Evolutionary conservation across 768 basidiomycete genomes (phyloP).

Genomic region (Leccinum incarnatum): DNA sequence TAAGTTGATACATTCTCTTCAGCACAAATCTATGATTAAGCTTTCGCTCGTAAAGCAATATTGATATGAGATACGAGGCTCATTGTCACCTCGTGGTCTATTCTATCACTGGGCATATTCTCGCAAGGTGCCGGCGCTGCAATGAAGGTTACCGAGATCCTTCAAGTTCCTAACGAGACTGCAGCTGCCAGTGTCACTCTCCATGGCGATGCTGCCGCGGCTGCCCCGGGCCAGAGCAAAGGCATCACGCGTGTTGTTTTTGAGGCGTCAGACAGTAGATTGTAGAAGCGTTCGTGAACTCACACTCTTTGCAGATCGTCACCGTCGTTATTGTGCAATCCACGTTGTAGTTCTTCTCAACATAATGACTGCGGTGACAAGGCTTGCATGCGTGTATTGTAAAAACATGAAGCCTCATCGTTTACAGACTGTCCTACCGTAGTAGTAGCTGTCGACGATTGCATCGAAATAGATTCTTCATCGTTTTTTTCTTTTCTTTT

Average conservation of each 20-base stretch:
- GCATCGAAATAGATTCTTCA: no score
- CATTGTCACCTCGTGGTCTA: constrained; percentile 83
- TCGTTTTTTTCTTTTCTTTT: no score
- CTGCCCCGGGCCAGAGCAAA: constrained; percentile 56
- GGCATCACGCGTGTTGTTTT: constrained; percentile 73
- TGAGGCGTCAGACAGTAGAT: constrained; percentile 51
- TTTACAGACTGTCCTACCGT: no score
- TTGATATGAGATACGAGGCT: constrained; percentile 88
- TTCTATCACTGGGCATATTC: constrained; percentile 70
- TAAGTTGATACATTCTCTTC: constrained; percentile 42
- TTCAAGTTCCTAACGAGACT: constrained; percentile 57
- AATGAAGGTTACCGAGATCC: constrained; percentile 97
- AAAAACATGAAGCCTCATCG: no score
- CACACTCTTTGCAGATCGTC: constrained; percentile 51
- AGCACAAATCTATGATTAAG: background rate
- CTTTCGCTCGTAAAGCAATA: constrained; percentile 54
- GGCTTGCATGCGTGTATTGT: no score
- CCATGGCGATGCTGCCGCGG: constrained; percentile 74
- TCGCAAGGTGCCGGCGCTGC: constrained; percentile 91
- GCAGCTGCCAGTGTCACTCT: constrained; percentile 49
- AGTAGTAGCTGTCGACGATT: no score
- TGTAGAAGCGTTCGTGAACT: constrained; percentile 9
- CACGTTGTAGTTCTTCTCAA: constrained; percentile 20
- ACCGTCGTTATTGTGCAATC: constrained; percentile 90
- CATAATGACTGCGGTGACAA: background rate